Percentiles rank a stretch among this genome's conserved stretches.
phyloP scores from a whole-genome alignment of 169 alveolate genomes.

The Cytauxzoon felis region DNA sequence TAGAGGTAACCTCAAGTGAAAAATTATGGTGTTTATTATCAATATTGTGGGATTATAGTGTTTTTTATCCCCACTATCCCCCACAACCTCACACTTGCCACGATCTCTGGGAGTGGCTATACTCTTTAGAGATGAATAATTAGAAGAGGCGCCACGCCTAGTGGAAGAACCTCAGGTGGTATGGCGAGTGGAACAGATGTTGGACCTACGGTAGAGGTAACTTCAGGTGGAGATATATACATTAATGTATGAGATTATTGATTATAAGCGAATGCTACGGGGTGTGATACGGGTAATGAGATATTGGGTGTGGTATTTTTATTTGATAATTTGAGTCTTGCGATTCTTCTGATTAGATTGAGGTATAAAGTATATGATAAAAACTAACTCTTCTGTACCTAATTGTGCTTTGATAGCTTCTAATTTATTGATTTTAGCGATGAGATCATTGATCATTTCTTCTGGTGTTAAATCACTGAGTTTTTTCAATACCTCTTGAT shows the following conservation, averaged over 20 bases:
- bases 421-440: slow-evolving; percentile 47
- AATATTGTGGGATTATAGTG: too few species aligned
- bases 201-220: too few species aligned
- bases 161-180: too few species aligned
- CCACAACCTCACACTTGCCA: too few species aligned
- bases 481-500: slow-evolving; percentile 29
- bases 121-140: too few species aligned
- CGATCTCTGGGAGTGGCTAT: too few species aligned
- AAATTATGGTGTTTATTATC: too few species aligned
- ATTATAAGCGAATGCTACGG: slow-evolving; percentile 55
- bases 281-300: slow-evolving; percentile 59
- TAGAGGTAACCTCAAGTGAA: too few species aligned
- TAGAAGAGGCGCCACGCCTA: too few species aligned
- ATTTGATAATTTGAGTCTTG: slow-evolving; percentile 35
- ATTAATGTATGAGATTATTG: not conserved
- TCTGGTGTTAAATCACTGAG: slow-evolving; percentile 45
- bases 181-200: too few species aligned
- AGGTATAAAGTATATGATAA: not conserved
- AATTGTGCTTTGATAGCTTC: slow-evolving; percentile 62
- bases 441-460: slow-evolving; percentile 51
- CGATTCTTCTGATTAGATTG: slow-evolving; percentile 42
- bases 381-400: slow-evolving; percentile 56
- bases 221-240: not conserved
- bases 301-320: slow-evolving; percentile 8
- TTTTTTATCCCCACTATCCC: too few species aligned